Evolutionary conservation across 768 basidiomycete species (phyloP), one percentile per base, ranked within the genome.

Genomic region (Russula emetica): DNA sequence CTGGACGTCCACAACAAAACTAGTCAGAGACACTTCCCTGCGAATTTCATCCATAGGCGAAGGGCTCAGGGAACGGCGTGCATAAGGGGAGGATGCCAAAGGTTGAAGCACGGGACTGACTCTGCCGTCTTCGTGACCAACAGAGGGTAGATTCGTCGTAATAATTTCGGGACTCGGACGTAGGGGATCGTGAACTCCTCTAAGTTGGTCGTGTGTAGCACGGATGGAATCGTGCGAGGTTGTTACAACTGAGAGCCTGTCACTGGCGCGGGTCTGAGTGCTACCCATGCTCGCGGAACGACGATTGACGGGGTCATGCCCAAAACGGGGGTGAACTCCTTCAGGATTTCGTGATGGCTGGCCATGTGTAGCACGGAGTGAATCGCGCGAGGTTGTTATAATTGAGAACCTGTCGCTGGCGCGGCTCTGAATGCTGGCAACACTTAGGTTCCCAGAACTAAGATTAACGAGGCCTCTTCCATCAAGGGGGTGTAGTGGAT

Each of bases 351-450:
- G 54, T 16, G 55, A 36, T 20, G 55, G 8, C 13, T 64, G 55
- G 32, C 50, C 59, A 2, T 30, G 24, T 42, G 58, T 13, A 9
- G 14, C 18, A 10, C 50, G 59, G 2, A 60, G 18, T 10, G 55
- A 52, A 10, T 56, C 49, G 24, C 26, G 40, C 10, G 59, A 61
- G 28, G n/a, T 32, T 26, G 63, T 45, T 20, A 60, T 24, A 2
- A 61, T 45, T 10, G 64, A 65, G 5, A 45, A 26, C 49, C 55
- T 65, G 51, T 61, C 59, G 30, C 50, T 52, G 49, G 64, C 60
- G 24, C 53, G 58, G 13, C 64, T 65, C 14, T 47, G 59, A n/a
- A 13, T 56, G 51, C 59, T 45, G 16, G 11, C 5, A 32, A 7
- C 5, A 8, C 55, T 61, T 30, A 61, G 32, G 47, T 52, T 56